Percentiles rank a stretch among this genome's conserved stretches.
Evolutionary conservation across 139 green algal species (phyloP).

Genomic region (Microglena sp.): DNA sequence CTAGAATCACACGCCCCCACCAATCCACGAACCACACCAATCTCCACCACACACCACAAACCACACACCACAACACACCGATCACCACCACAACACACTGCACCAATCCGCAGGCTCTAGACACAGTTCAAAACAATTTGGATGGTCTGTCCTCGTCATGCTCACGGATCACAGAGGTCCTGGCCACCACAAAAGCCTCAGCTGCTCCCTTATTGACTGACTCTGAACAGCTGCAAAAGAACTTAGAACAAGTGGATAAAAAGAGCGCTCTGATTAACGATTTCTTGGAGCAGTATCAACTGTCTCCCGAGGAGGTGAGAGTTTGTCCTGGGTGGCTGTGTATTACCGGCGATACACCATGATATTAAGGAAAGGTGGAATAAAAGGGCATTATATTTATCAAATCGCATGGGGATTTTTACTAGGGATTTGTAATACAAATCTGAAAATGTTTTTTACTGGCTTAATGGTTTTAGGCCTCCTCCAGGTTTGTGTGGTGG

Average conservation of each 20-base stretch:
- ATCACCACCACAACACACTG: neutral
- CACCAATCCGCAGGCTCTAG: conserved; percentile 47
- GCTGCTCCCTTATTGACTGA: conserved; percentile 44
- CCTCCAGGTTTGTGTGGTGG: too few relatives aligned
- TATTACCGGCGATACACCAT: too few relatives aligned
- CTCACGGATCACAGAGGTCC: conserved; percentile 29
- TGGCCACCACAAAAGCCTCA: conserved; percentile 25
- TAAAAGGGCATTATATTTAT: too few relatives aligned
- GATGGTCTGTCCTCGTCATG: conserved; percentile 58
- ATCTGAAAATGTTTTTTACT: too few relatives aligned
- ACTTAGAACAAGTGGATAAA: conserved; percentile 41
- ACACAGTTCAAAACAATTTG: conserved; percentile 68
- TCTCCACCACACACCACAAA: conserved; percentile 2
- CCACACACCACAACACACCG: neutral
- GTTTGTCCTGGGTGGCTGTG: too few relatives aligned
- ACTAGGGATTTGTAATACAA: too few relatives aligned
- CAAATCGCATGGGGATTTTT: too few relatives aligned
- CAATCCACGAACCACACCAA: too few relatives aligned
- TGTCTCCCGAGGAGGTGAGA: conserved; percentile 59
- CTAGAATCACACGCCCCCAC: too few relatives aligned
- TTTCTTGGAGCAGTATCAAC: conserved; percentile 93
- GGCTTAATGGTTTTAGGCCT: too few relatives aligned
- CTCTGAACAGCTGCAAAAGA: conserved; percentile 41
- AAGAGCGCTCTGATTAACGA: conserved; percentile 51
- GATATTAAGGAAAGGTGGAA: too few relatives aligned